Conservation (phyloP, 257 asterid genomes). For the Solanum sejunctum region DNA sequence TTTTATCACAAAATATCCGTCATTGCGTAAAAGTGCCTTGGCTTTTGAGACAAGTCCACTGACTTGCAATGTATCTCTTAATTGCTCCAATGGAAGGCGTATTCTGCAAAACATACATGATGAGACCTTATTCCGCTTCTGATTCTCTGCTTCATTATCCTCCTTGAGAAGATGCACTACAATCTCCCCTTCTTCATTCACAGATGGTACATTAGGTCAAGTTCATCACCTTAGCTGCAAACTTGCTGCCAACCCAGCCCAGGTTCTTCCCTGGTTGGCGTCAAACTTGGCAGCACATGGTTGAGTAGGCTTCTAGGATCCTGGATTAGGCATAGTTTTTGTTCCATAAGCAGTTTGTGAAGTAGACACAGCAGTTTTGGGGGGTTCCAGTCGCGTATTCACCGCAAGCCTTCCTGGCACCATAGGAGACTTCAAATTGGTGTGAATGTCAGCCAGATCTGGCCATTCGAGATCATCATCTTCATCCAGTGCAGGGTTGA, state of each 20-base stretch:
- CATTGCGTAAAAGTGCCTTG: background rate
- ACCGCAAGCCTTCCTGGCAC: background rate
- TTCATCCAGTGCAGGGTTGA: no score
- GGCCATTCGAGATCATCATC: no score
- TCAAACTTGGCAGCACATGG: background rate
- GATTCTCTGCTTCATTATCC: background rate
- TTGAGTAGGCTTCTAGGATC: background rate
- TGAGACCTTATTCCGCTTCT: background rate
- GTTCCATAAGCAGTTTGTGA: background rate
- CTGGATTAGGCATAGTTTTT: background rate
- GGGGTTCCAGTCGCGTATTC: background rate
- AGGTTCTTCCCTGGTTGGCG: background rate
- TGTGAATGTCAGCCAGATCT: background rate
- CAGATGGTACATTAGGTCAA: background rate
- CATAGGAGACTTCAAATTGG: background rate
- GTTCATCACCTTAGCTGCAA: background rate
- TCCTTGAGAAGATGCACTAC: background rate
- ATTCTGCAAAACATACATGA: background rate
- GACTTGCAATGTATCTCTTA: background rate
- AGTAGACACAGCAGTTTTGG: background rate
- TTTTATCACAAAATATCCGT: background rate
- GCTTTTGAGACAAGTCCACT: background rate
- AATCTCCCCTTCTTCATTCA: background rate
- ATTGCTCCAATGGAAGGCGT: background rate
- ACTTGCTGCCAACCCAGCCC: background rate